These are phyloP conservation scores for Ceratocystis colombiana DNA, from an alignment of 2,329 filamentous ascomycete species.

Conservation along the genomic window DNA sequence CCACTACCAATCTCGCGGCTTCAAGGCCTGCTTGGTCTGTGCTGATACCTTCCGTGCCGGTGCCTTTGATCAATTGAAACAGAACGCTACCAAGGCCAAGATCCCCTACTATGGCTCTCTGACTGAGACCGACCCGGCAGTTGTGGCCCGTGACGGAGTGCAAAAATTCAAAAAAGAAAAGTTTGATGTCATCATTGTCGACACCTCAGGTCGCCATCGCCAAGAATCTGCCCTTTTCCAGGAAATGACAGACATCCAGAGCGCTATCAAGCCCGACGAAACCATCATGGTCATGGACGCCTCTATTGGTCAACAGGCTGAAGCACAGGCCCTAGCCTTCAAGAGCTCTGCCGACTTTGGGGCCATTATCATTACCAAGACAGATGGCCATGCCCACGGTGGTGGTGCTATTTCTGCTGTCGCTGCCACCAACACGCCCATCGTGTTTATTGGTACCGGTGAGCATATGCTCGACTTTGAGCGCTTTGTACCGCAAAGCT, in stretches of 20 bases:
- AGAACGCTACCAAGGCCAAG: conserved; percentile 97
- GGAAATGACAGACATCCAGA: conserved; percentile 95
- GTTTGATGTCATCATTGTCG: conserved; percentile 97
- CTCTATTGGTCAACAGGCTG: conserved; percentile 91
- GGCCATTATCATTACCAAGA: conserved; percentile 98
- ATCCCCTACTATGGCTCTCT: conserved; percentile 97
- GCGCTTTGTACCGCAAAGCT: conserved; percentile 82
- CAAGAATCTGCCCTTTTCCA: conserved; percentile 93
- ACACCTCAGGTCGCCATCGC: conserved; percentile 88
- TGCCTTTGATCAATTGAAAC: conserved; percentile 96
- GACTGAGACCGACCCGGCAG: conserved; percentile 89
- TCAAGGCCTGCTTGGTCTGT: conserved; percentile 88
- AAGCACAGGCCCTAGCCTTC: conserved; percentile 90
- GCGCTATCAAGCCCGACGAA: conserved; percentile 76
- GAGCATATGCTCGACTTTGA: conserved; percentile 96
- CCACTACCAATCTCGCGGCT: conserved; percentile 88
- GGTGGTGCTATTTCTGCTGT: conserved; percentile 97
- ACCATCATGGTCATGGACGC: conserved; percentile 98
- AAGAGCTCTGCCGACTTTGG: conserved; percentile 96
- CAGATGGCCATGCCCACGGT: conserved; percentile 86
- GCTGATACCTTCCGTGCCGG: conserved; percentile 97
- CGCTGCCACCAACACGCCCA: conserved; percentile 89
- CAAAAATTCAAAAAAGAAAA: conserved; percentile 98
- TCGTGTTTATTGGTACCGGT: conserved; percentile 95
- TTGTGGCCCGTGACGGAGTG: conserved; percentile 89